phyloP scores from a whole-genome alignment of 176 grass and related monocot genomes.

The Miscanthus lutarioriparius region DNA sequence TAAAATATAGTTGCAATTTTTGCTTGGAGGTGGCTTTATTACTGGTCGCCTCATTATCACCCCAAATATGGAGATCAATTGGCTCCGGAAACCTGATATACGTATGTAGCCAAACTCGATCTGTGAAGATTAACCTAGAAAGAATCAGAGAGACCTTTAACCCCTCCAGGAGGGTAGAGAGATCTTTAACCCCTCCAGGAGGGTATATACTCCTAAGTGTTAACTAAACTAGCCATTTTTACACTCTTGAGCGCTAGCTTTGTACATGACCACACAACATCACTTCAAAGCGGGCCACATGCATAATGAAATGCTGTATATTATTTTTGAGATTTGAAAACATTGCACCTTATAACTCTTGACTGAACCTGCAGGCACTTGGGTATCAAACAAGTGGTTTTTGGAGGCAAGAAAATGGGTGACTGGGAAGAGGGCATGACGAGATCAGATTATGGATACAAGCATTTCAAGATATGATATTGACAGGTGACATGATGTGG shows the following conservation, averaged over 20 bases:
- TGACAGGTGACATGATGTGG: background rate
- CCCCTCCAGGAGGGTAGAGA: background rate
- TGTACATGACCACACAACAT: background rate
- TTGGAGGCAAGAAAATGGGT: constrained; percentile 66
- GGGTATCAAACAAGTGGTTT: constrained; percentile 87
- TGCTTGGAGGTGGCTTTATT: background rate
- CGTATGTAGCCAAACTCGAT: background rate
- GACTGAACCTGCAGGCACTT: constrained; percentile 51
- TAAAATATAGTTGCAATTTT: background rate
- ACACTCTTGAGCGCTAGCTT: background rate
- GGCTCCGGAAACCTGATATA: background rate
- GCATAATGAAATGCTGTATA: background rate
- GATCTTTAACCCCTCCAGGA: background rate
- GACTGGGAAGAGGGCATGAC: constrained; percentile 95
- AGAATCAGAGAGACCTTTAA: background rate
- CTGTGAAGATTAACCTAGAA: background rate
- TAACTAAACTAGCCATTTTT: background rate
- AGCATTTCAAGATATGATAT: constrained; percentile 74
- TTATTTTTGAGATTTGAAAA: background rate
- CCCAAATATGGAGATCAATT: background rate
- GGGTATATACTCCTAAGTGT: background rate
- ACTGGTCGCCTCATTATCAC: background rate
- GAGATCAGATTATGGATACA: constrained; percentile 72
- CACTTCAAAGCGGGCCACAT: background rate
- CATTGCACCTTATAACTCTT: background rate